These are phyloP conservation scores for Austroboletus niveus DNA, from an alignment of 1,284 basidiomycete genomes.

Conservation along the genomic window DNA sequence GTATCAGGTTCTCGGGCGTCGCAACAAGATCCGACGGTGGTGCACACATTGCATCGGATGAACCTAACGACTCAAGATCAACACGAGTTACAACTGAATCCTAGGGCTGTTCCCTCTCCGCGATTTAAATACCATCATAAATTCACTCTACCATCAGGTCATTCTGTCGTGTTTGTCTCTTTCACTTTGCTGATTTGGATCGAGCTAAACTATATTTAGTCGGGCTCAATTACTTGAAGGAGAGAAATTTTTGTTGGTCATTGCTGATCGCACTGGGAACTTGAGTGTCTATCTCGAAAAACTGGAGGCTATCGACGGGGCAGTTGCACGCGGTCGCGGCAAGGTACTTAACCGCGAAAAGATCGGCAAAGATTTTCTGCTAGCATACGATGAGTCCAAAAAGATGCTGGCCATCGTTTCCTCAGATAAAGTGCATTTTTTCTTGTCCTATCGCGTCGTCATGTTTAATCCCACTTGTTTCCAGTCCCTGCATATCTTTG, in stretches of 20 bases:
- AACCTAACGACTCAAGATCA: slow-evolving; percentile 41
- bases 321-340: slow-evolving; percentile 26
- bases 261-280: slow-evolving; percentile 35
- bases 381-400: slow-evolving; percentile 52
- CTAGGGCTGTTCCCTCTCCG: slow-evolving; percentile 38
- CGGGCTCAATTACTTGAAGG: slow-evolving; percentile 37
- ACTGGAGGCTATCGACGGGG: slow-evolving; percentile 31
- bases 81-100: slow-evolving; percentile 41
- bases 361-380: slow-evolving; percentile 41
- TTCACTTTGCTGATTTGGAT: background rate
- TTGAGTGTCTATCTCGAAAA: slow-evolving; percentile 42
- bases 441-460: background rate
- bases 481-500: slow-evolving; percentile 44
- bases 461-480: background rate
- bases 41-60: slow-evolving; percentile 39
- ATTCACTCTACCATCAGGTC: slow-evolving; percentile 37
- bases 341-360: slow-evolving; percentile 43
- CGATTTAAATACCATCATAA: slow-evolving; percentile 18
- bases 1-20: slow-evolving; percentile 10
- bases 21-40: slow-evolving; percentile 23
- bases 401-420: slow-evolving; percentile 45
- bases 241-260: slow-evolving; percentile 42
- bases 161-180: slow-evolving; percentile 37
- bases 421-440: slow-evolving; percentile 35
- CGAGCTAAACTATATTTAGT: slow-evolving; percentile 23